A percentile compares a stretch with the other conserved stretches of the same genome.
Evolutionary conservation across 2,329 filamentous ascomycete species (phyloP).

Genomic region (Claviceps digitariae): DNA sequence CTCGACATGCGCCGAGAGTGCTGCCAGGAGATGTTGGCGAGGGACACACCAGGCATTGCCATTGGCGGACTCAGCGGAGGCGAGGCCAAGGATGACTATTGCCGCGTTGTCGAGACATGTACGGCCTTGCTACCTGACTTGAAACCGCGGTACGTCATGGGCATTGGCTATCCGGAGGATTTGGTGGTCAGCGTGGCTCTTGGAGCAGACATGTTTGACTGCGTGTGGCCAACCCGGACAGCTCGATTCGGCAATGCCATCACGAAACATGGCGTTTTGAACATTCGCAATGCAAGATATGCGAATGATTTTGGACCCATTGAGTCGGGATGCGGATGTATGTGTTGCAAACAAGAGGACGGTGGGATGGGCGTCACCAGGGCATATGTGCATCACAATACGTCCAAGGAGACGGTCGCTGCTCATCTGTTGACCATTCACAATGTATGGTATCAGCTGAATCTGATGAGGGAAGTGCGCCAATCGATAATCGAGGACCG

Average conservation of each 20-base stretch:
- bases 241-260: slow-evolving; percentile 93
- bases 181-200: slow-evolving; percentile 85
- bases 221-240: slow-evolving; percentile 94
- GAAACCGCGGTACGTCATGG: slow-evolving; percentile 99
- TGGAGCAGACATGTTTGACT: slow-evolving; percentile 98
- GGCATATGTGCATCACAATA: slow-evolving; percentile 83
- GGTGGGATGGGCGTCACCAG: slow-evolving; percentile 71
- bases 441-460: slow-evolving; percentile 85
- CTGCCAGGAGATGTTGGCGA: slow-evolving; percentile 71
- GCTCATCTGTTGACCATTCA: slow-evolving; percentile 80
- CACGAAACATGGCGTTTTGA: slow-evolving; percentile 67
- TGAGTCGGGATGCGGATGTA: slow-evolving; percentile 69
- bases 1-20: slow-evolving; percentile 74
- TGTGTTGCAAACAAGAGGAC: slow-evolving; percentile 55
- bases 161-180: slow-evolving; percentile 94
- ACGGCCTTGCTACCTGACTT: slow-evolving; percentile 72
- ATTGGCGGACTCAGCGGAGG: slow-evolving; percentile 92
- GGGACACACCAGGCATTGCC: slow-evolving; percentile 89
- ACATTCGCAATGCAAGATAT: slow-evolving; percentile 64
- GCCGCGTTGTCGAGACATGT: slow-evolving; percentile 76
- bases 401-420: slow-evolving; percentile 87
- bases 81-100: slow-evolving; percentile 88
- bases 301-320: slow-evolving; percentile 72
- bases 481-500: slow-evolving; percentile 68
- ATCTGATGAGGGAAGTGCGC: slow-evolving; percentile 64